phyloP scores from a whole-genome alignment of 2,329 filamentous ascomycete genomes.

The Fusarium tricinctum region DNA sequence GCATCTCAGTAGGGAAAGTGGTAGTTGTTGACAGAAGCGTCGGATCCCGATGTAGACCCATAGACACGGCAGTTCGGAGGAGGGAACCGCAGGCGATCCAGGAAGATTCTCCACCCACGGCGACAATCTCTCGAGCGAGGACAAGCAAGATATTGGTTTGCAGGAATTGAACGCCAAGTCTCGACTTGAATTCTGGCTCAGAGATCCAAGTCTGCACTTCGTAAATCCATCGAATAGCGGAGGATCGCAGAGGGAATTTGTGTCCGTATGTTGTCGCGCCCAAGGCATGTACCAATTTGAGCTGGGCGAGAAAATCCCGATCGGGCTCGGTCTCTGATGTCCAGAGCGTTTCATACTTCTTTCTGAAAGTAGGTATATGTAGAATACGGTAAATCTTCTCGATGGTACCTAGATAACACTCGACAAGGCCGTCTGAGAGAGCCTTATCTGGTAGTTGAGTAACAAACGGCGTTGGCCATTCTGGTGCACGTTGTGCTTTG shows the following conservation, averaged over 20 bases:
- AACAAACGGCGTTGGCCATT: conserved; percentile 61
- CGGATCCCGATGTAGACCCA: conserved; percentile 67
- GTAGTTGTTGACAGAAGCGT: conserved; percentile 54
- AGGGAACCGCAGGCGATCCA: conserved; percentile 64
- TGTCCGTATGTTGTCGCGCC: conserved; percentile 67
- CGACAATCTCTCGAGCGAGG: conserved; percentile 57
- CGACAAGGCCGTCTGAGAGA: conserved; percentile 62
- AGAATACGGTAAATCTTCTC: conserved; percentile 65
- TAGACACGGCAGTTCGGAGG: conserved; percentile 62
- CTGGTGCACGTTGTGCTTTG: conserved; percentile 63
- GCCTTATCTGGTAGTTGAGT: conserved; percentile 57
- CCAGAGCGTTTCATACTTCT: conserved; percentile 67
- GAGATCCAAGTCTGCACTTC: conserved; percentile 69
- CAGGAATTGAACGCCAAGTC: conserved; percentile 64
- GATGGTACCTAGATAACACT: conserved; percentile 63
- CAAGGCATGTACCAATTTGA: conserved; percentile 71
- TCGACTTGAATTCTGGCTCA: conserved; percentile 66
- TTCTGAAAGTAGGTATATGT: conserved; percentile 64
- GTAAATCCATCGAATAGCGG: conserved; percentile 69
- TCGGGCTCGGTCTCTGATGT: conserved; percentile 48
- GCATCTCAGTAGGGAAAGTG: conserved; percentile 60
- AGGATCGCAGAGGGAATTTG: conserved; percentile 62
- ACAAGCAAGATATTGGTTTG: conserved; percentile 63
- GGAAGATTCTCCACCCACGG: conserved; percentile 60
- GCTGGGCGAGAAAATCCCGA: conserved; percentile 65